Evolutionary conservation across 2,329 filamentous ascomycete genomes (phyloP).

Genomic region (Fusarium nisikadoi): DNA sequence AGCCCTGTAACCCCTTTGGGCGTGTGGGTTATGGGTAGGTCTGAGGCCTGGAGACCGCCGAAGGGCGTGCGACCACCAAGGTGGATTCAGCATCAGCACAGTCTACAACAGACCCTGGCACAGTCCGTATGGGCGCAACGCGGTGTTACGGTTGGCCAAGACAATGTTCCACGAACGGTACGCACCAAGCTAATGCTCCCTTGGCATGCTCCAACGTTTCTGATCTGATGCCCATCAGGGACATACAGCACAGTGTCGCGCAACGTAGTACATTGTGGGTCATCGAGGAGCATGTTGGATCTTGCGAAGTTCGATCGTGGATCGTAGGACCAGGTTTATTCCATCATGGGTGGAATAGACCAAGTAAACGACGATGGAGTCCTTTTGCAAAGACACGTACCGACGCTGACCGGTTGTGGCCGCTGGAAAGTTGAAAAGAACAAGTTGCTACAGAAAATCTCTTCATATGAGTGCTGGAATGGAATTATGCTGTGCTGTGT

Average conservation of each 20-base stretch:
- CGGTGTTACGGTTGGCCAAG: slow-evolving; percentile 21
- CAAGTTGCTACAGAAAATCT: neutral
- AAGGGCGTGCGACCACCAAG: slow-evolving; percentile 30
- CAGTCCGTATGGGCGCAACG: slow-evolving; percentile 11
- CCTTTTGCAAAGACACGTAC: slow-evolving; percentile 20
- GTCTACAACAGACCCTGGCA: slow-evolving; percentile 12
- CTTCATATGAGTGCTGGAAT: neutral
- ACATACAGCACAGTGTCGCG: slow-evolving; percentile 17
- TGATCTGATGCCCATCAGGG: slow-evolving; percentile 30
- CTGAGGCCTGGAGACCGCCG: slow-evolving; percentile 28
- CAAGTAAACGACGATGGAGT: slow-evolving; percentile 14
- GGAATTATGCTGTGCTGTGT: neutral
- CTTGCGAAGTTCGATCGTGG: slow-evolving; percentile 41
- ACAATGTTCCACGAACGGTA: slow-evolving; percentile 16
- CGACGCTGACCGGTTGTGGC: slow-evolving; percentile 37
- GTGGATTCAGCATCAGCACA: slow-evolving; percentile 32
- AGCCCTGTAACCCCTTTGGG: slow-evolving; percentile 32
- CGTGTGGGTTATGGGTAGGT: slow-evolving; percentile 37
- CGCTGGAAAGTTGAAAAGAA: neutral
- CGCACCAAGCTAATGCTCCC: slow-evolving; percentile 9
- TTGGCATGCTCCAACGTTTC: slow-evolving; percentile 35
- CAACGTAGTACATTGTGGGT: slow-evolving; percentile 19
- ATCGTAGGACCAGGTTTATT: slow-evolving; percentile 41
- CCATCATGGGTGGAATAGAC: slow-evolving; percentile 25
- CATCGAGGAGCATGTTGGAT: slow-evolving; percentile 31